A percentile compares a stretch with the other conserved stretches of the same genome.
These are phyloP conservation scores for Septoria linicola DNA, from an alignment of 2,329 filamentous ascomycete genomes.

Conservation along the genomic window DNA sequence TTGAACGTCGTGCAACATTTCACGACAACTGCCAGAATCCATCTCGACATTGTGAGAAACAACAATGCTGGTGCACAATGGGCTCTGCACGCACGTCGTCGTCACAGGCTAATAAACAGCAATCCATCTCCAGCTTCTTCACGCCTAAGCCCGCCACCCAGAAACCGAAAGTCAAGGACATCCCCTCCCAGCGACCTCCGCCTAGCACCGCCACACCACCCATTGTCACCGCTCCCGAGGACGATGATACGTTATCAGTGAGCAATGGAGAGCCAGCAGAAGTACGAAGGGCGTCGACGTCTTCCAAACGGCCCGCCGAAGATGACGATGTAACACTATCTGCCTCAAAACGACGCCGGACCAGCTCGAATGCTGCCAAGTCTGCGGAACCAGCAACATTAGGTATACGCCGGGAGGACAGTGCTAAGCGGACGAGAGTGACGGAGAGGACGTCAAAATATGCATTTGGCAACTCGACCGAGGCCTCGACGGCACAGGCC, in stretches of 20 bases:
- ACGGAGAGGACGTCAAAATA: slow-evolving; percentile 58
- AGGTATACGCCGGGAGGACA: not conserved
- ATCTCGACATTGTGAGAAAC: not conserved
- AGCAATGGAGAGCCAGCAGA: slow-evolving; percentile 37
- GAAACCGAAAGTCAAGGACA: slow-evolving; percentile 24
- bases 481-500: slow-evolving; percentile 39
- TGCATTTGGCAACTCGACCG: slow-evolving; percentile 54
- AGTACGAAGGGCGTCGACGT: slow-evolving; percentile 1
- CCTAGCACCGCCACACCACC: slow-evolving; percentile 8
- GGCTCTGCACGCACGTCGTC: slow-evolving; percentile 6
- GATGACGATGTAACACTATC: slow-evolving; percentile 20
- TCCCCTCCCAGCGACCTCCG: slow-evolving; percentile 17
- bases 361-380: slow-evolving; percentile 26
- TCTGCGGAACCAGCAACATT: not conserved
- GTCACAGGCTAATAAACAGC: slow-evolving; percentile 56
- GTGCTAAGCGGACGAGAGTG: slow-evolving; percentile 37
- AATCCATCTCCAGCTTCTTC: slow-evolving; percentile 65
- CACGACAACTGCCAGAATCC: no score
- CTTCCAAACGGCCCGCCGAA: slow-evolving; percentile 26
- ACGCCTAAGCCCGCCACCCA: slow-evolving; percentile 31
- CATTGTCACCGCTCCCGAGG: not conserved
- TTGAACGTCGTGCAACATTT: no score
- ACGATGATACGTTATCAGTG: slow-evolving; percentile 26
- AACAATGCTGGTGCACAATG: not conserved
- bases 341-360: slow-evolving; percentile 23